Conservation (phyloP, 2,329 filamentous ascomycete species). For the Trichothecium sympodiale region DNA sequence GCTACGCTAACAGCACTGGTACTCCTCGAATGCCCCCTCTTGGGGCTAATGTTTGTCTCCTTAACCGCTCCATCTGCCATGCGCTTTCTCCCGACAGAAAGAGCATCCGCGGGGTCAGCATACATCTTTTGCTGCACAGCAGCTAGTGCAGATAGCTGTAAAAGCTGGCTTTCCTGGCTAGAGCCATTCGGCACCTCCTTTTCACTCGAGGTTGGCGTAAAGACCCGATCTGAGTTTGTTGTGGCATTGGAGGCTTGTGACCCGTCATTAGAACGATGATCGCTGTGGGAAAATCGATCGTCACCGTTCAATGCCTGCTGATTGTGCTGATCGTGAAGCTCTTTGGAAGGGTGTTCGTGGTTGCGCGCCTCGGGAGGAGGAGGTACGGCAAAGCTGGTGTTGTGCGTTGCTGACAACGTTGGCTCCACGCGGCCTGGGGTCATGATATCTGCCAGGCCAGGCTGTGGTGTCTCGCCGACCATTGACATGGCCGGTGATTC, state of each 20-base stretch:
- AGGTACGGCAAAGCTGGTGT: no score
- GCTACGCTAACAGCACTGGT: conserved; percentile 55
- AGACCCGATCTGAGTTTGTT: conserved; percentile 14
- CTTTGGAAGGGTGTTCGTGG: conserved; percentile 2
- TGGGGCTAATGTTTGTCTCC: conserved; percentile 35
- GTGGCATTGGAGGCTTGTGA: conserved; percentile 17
- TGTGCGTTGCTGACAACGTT: no score
- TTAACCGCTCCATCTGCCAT: conserved; percentile 69
- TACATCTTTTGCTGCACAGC: conserved; percentile 39
- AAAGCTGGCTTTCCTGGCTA: conserved; percentile 45
- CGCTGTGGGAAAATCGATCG: conserved; percentile 14
- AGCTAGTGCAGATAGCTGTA: conserved; percentile 47
- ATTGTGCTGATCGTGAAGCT: conserved; percentile 3
- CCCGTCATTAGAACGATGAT: conserved; percentile 6
- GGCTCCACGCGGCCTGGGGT: no score
- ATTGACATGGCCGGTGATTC: no score
- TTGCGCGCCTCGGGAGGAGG: no score
- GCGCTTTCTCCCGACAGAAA: conserved; percentile 49
- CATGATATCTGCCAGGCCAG: no score
- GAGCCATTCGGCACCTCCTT: conserved; percentile 20
- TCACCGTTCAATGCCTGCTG: conserved; percentile 7
- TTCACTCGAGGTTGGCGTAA: conserved; percentile 11
- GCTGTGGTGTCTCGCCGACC: no score
- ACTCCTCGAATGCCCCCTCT: conserved; percentile 54
- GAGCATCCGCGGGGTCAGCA: conserved; percentile 21